phyloP scores from a whole-genome alignment of 140 eudicot genomes.

The Stevia rebaudiana region DNA sequence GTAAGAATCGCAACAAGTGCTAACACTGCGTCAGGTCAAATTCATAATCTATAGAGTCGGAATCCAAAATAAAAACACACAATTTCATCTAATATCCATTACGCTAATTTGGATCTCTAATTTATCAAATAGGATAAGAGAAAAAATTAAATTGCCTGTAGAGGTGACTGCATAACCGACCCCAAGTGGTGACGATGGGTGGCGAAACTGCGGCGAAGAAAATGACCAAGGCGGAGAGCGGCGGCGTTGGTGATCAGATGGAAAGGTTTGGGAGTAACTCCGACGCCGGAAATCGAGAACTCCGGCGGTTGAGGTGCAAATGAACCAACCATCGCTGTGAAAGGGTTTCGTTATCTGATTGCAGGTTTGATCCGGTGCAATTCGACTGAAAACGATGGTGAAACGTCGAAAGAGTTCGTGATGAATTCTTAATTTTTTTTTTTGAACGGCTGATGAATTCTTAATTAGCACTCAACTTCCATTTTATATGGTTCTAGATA shows the following conservation, averaged over 20 bases:
- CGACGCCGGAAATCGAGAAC: slow-evolving; percentile 30
- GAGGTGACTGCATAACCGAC: slow-evolving; percentile 40
- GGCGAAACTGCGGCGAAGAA: slow-evolving; percentile 48
- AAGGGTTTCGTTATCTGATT: slow-evolving; percentile 3
- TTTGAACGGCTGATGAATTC: neutral
- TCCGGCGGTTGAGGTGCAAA: slow-evolving; percentile 35
- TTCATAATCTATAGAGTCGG: neutral
- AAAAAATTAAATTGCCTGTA: slow-evolving; percentile 28
- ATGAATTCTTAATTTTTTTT: no score
- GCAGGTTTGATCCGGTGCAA: neutral
- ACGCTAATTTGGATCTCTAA: neutral
- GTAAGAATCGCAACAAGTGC: neutral
- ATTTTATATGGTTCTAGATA: slow-evolving; percentile 5
- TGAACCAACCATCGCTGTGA: slow-evolving; percentile 39
- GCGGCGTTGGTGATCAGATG: slow-evolving; percentile 68
- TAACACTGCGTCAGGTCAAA: neutral
- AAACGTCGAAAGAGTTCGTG: neutral
- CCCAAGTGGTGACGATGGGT: slow-evolving; percentile 33
- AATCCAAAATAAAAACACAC: slow-evolving; percentile 8
- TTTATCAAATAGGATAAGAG: neutral
- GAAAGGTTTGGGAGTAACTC: slow-evolving; percentile 33
- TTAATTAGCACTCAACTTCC: slow-evolving; percentile 12
- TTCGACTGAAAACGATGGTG: neutral
- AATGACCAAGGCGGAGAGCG: slow-evolving; percentile 57
- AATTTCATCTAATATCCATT: neutral